Conservation (phyloP, 176 grass and related monocot species). For the Hsuehochloa calcarea region DNA sequence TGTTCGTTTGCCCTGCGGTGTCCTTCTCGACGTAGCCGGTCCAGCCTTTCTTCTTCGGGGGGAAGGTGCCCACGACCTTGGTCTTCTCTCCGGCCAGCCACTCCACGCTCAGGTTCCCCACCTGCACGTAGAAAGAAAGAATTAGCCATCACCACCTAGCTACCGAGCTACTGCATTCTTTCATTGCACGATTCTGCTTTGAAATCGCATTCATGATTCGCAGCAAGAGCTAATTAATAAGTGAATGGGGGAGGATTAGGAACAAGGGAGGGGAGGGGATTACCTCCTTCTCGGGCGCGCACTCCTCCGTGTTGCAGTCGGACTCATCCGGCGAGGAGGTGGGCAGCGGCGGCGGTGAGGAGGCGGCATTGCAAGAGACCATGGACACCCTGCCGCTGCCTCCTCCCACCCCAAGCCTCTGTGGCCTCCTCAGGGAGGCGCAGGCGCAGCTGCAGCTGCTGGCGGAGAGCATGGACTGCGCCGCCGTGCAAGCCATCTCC, state of each 20-base stretch:
- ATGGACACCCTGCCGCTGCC: constrained; percentile 37
- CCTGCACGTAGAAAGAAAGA: constrained; percentile 28
- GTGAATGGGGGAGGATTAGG: background rate
- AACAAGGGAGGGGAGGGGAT: background rate
- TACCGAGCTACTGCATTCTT: background rate
- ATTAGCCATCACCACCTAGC: background rate
- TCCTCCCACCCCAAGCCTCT: constrained; percentile 6
- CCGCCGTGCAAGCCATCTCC: constrained; percentile 68
- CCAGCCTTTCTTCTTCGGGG: constrained; percentile 67
- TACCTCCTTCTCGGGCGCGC: constrained; percentile 96
- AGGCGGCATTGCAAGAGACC: constrained; percentile 50
- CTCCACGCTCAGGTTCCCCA: constrained; percentile 87
- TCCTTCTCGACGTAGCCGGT: constrained; percentile 90
- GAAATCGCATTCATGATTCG: background rate
- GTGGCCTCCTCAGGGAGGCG: constrained; percentile 27
- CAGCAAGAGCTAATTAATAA: background rate
- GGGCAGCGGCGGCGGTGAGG: background rate
- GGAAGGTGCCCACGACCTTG: constrained; percentile 80
- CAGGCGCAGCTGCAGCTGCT: constrained; percentile 64
- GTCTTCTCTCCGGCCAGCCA: constrained; percentile 87
- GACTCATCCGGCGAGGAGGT: constrained; percentile 39
- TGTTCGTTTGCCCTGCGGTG: constrained; percentile 94
- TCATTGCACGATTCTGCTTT: background rate
- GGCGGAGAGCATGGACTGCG: constrained; percentile 63
- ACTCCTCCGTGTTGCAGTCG: constrained; percentile 87